phyloP scores from a whole-genome alignment of 371 early-diverging fungal species.

The Rhizopus arrhizus region DNA sequence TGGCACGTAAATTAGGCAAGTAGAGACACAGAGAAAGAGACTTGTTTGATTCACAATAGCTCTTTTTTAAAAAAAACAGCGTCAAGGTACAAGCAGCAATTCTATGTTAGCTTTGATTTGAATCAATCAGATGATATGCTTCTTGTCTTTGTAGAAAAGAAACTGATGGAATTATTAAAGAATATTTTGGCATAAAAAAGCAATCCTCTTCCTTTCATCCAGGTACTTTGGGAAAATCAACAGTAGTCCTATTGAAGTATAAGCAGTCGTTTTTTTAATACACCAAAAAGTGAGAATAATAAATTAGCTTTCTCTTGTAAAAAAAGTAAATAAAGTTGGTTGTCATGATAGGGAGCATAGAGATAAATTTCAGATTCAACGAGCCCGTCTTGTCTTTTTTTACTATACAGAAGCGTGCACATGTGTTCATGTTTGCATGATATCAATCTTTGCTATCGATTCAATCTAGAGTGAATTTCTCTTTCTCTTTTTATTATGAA shows the following conservation, averaged over 20 bases:
- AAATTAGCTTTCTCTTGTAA: too few species aligned
- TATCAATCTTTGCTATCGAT: too few species aligned
- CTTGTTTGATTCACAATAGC: neutral
- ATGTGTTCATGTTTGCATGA: too few species aligned
- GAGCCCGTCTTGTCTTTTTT: too few species aligned
- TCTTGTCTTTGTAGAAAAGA: slow-evolving; percentile 52
- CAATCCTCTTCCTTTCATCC: neutral
- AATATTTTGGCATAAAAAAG: slow-evolving; percentile 11
- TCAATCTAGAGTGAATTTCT: too few species aligned
- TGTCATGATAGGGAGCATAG: too few species aligned
- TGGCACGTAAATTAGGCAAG: slow-evolving; percentile 49
- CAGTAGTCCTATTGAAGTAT: neutral
- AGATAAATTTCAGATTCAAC: too few species aligned
- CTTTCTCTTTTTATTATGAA: too few species aligned
- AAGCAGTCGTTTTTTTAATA: too few species aligned
- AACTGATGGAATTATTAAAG: slow-evolving; percentile 42
- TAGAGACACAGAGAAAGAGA: neutral
- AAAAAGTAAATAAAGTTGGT: too few species aligned
- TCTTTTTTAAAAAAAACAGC: slow-evolving; percentile 21
- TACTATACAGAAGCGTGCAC: too few species aligned
- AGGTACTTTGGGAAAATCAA: neutral
- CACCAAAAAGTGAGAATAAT: too few species aligned
- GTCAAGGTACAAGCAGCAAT: slow-evolving; percentile 43
- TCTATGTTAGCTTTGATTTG: slow-evolving; percentile 44
- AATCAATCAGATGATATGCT: slow-evolving; percentile 44